Percentiles rank a stretch among this genome's conserved stretches.
phyloP scores from a whole-genome alignment of 495 filamentous ascomycete genomes.

The Jackrogersella multiformis region DNA sequence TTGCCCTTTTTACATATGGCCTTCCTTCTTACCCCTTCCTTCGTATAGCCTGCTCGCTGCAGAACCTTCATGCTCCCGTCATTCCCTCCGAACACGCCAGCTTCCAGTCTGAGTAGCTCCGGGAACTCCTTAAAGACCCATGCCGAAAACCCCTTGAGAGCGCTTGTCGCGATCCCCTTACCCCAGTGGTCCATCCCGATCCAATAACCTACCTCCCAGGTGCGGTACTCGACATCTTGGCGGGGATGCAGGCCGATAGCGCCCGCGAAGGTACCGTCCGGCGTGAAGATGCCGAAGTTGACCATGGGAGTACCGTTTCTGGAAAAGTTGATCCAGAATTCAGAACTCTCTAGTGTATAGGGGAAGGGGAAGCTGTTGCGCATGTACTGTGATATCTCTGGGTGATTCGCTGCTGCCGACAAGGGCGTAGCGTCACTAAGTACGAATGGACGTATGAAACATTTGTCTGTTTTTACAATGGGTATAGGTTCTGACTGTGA shows the following conservation, averaged over 20 bases:
- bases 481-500: conserved; percentile 7
- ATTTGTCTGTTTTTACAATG: conserved; percentile 36
- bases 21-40: conserved; percentile 51
- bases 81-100: conserved; percentile 45
- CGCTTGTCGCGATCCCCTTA: conserved; percentile 47
- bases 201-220: conserved; percentile 54
- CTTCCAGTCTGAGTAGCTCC: conserved; percentile 49
- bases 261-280: conserved; percentile 42
- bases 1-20: conserved; percentile 48
- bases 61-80: conserved; percentile 48
- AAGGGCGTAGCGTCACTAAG: conserved; percentile 43
- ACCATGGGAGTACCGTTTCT: conserved; percentile 13
- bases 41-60: conserved; percentile 48
- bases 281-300: conserved; percentile 48
- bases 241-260: conserved; percentile 45
- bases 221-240: conserved; percentile 45
- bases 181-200: conserved; percentile 51
- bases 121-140: conserved; percentile 51
- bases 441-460: conserved; percentile 46
- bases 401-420: conserved; percentile 42
- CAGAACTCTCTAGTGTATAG: conserved; percentile 47
- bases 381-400: conserved; percentile 48
- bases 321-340: conserved; percentile 39
- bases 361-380: conserved; percentile 49
- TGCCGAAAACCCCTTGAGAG: conserved; percentile 13